These are phyloP conservation scores for Circinella minor DNA, from an alignment of 371 early-diverging fungal species.

Conservation along the genomic window DNA sequence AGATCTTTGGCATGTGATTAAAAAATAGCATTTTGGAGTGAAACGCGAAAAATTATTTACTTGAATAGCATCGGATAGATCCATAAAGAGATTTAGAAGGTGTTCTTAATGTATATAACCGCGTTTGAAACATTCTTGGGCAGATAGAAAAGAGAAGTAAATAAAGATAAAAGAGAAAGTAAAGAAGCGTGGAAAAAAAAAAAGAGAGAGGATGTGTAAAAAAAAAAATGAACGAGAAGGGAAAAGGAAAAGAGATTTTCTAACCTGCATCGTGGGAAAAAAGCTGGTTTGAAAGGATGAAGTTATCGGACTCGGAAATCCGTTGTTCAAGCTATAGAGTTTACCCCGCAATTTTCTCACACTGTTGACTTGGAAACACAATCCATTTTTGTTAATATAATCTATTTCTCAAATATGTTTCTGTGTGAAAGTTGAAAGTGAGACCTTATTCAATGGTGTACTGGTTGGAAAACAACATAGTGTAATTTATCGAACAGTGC, in stretches of 20 bases:
- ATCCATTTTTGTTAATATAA: no score
- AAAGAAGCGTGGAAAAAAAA: background rate
- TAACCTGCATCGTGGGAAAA: background rate
- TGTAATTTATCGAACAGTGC: no score
- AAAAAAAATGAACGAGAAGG: background rate
- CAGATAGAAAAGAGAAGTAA: background rate
- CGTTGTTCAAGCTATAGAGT: no score
- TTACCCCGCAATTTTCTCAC: no score
- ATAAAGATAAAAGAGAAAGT: background rate
- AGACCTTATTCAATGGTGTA: no score
- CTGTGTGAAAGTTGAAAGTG: no score
- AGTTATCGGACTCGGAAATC: no score
- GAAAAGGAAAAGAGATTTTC: background rate
- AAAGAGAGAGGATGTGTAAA: background rate
- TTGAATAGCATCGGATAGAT: background rate
- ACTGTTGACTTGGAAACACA: no score
- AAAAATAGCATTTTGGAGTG: background rate
- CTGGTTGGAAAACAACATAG: no score
- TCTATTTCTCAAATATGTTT: no score
- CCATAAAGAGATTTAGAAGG: background rate
- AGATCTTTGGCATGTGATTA: background rate
- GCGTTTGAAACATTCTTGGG: background rate
- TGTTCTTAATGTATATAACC: constrained; percentile 1
- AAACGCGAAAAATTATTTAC: background rate
- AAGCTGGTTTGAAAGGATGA: background rate